Conservation (phyloP, 345 rosid genomes). For the Salix brachista region DNA sequence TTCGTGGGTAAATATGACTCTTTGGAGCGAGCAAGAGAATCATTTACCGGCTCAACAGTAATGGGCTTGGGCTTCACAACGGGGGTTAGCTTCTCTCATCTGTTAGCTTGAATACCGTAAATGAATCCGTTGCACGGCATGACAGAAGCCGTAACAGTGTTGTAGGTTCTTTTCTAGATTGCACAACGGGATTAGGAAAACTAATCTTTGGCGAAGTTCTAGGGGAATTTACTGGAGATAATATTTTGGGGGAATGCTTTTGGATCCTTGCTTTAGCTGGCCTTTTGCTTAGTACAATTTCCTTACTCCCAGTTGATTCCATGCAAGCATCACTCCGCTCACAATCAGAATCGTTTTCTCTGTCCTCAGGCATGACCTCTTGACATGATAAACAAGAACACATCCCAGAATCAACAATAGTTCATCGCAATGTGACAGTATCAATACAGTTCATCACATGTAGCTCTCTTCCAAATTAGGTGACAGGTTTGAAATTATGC, state of each 20-base stretch:
- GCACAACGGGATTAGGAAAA: slow-evolving; percentile 27
- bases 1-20: too few relatives aligned
- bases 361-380: slow-evolving; percentile 32
- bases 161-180: slow-evolving; percentile 22
- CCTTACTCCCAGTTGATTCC: slow-evolving; percentile 16
- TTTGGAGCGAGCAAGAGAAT: too few relatives aligned
- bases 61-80: too few relatives aligned
- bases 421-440: background rate
- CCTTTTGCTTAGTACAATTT: slow-evolving; percentile 9
- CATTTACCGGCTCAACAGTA: too few relatives aligned
- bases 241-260: slow-evolving; percentile 22
- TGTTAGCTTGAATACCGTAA: too few relatives aligned
- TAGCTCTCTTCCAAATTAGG: slow-evolving; percentile 27
- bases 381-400: slow-evolving; percentile 17
- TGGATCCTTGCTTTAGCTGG: slow-evolving; percentile 18
- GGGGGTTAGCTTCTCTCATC: too few relatives aligned
- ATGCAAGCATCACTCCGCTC: too few relatives aligned
- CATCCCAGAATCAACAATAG: background rate
- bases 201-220: slow-evolving; percentile 29
- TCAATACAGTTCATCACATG: slow-evolving; percentile 8
- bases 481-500: slow-evolving; percentile 17
- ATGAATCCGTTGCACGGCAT: slow-evolving; percentile 23
- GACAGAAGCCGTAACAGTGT: slow-evolving; percentile 34
- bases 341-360: slow-evolving; percentile 25
- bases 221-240: slow-evolving; percentile 38